Evolutionary conservation across 768 basidiomycete species (phyloP).

Genomic region (Xerocomus brunneocitrinus): DNA sequence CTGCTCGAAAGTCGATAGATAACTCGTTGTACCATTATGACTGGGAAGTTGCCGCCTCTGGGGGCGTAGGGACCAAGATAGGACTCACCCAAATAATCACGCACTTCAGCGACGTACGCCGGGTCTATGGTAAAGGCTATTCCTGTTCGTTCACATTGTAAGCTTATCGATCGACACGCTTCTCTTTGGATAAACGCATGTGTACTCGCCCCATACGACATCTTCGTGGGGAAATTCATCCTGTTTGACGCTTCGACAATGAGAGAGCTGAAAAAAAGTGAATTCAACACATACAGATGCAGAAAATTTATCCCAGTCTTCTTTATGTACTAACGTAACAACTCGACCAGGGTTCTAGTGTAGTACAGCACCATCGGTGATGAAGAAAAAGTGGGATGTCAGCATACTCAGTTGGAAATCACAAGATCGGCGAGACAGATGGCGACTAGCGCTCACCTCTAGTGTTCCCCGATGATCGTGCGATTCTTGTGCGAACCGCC

Average conservation of each 20-base stretch:
- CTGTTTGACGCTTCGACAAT: slow-evolving; percentile 9
- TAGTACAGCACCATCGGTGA: not conserved
- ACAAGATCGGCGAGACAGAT: not conserved
- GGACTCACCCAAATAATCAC: slow-evolving; percentile 71
- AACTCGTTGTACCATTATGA: not conserved
- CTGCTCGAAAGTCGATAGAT: slow-evolving; percentile 33
- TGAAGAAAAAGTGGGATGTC: not conserved
- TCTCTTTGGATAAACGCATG: too few relatives aligned
- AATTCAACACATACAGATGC: slow-evolving; percentile 43
- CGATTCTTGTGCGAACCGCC: slow-evolving; percentile 86
- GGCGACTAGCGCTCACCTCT: slow-evolving; percentile 47
- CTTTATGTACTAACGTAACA: slow-evolving; percentile 83
- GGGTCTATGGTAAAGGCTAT: slow-evolving; percentile 87
- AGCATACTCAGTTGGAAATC: not conserved
- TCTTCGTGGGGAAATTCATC: slow-evolving; percentile 32
- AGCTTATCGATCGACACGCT: not conserved
- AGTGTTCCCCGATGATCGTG: slow-evolving; percentile 92
- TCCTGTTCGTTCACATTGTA: slow-evolving; percentile 38
- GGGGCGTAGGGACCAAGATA: not conserved
- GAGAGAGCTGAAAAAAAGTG: not conserved
- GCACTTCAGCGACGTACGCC: slow-evolving; percentile 65
- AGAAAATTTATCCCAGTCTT: slow-evolving; percentile 81
- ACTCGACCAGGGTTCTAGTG: slow-evolving; percentile 77
- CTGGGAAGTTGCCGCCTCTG: not conserved
- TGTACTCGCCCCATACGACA: slow-evolving; percentile 58